These are phyloP conservation scores for Ramularia endophylla DNA, from an alignment of 2,329 filamentous ascomycete species.

Conservation along the genomic window DNA sequence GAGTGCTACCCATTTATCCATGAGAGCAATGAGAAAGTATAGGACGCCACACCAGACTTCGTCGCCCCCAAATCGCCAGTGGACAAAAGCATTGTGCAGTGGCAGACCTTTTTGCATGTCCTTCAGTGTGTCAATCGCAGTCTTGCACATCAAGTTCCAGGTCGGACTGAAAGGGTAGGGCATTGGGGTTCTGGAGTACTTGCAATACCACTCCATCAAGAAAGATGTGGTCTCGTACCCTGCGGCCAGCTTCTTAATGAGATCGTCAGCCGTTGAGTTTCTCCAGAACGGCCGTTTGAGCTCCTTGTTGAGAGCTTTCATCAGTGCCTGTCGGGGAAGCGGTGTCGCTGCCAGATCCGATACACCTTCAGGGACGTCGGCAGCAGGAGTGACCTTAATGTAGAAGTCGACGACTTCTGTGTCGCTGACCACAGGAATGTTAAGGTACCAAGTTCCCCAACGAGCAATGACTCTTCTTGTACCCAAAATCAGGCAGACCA, in stretches of 20 bases:
- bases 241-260: constrained; percentile 46
- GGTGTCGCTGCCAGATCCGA: constrained; percentile 46
- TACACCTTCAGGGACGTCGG: constrained; percentile 39
- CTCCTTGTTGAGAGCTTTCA: constrained; percentile 42
- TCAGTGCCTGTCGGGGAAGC: constrained; percentile 42
- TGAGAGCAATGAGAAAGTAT: constrained; percentile 50
- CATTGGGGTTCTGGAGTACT: constrained; percentile 39
- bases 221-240: constrained; percentile 51
- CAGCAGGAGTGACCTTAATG: constrained; percentile 26
- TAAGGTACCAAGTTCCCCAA: constrained; percentile 55
- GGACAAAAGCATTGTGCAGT: constrained; percentile 52
- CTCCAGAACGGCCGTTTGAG: constrained; percentile 38
- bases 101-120: constrained; percentile 50
- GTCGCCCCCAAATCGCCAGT: constrained; percentile 52
- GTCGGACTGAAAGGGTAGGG: constrained; percentile 52
- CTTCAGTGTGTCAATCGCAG: constrained; percentile 47
- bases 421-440: constrained; percentile 46
- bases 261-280: constrained; percentile 38
- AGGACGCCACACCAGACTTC: constrained; percentile 50
- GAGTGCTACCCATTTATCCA: constrained; percentile 51
- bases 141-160: constrained; percentile 54
- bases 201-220: constrained; percentile 50
- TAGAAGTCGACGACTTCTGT: constrained; percentile 49
- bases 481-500: constrained; percentile 46
- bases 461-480: constrained; percentile 50